phyloP scores from a whole-genome alignment of 495 filamentous ascomycete genomes.

The Cercophora samala region DNA sequence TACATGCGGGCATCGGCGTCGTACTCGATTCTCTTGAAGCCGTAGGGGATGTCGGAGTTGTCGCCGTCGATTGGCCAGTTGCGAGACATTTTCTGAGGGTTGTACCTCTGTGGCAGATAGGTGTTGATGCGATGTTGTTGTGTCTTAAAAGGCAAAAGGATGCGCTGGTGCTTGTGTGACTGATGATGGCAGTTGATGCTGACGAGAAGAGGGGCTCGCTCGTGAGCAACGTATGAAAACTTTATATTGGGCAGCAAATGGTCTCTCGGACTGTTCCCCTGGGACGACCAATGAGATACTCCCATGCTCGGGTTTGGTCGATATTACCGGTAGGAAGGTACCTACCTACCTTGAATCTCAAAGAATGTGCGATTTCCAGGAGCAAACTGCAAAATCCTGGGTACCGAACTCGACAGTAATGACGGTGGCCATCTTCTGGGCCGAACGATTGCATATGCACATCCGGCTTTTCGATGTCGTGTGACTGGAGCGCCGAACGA shows the following conservation, averaged over 20 bases:
- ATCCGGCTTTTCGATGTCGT: neutral
- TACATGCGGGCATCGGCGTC: constrained; percentile 51
- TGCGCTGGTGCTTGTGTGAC: neutral
- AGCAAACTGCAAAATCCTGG: neutral
- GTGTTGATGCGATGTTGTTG: neutral
- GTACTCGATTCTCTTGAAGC: constrained; percentile 51
- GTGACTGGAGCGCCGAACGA: neutral
- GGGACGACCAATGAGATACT: neutral
- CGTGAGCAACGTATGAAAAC: neutral
- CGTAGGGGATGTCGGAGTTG: constrained; percentile 49
- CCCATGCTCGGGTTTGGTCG: no score
- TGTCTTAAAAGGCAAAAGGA: neutral
- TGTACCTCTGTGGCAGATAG: no score
- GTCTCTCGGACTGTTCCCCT: neutral
- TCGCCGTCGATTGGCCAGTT: constrained; percentile 46
- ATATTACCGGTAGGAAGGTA: neutral
- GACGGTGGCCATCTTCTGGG: neutral
- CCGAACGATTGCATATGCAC: neutral
- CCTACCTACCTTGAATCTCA: neutral
- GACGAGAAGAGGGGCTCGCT: neutral
- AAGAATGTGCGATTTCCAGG: neutral
- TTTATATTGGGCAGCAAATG: neutral
- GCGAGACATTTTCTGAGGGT: constrained; percentile 41
- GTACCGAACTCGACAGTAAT: neutral
- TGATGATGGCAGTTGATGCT: neutral